Evolutionary conservation across 768 basidiomycete species (phyloP).

Genomic region (Suillus tomentosus): DNA sequence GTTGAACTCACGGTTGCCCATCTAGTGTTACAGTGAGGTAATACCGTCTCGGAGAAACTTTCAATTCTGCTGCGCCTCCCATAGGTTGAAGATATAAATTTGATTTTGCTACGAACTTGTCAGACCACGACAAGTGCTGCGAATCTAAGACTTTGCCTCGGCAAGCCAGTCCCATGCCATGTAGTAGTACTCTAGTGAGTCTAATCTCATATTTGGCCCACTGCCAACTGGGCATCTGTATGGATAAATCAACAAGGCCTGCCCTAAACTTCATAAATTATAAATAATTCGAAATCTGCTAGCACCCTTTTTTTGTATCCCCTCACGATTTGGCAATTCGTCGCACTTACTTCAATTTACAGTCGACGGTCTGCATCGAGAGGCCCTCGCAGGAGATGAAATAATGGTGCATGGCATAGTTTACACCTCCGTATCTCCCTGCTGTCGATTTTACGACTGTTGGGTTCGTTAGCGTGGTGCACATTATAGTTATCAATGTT

Average conservation of each 20-base stretch:
- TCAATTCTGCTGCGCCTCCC: not conserved
- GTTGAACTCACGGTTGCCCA: not conserved
- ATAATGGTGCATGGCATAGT: conserved; percentile 86
- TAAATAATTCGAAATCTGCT: conserved; percentile 6
- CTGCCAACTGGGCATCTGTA: too few species aligned
- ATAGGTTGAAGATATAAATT: not conserved
- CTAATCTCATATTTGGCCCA: not conserved
- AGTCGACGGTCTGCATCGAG: conserved; percentile 44
- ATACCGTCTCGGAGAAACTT: not conserved
- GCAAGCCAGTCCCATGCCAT: not conserved
- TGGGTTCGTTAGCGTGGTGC: conserved; percentile 87
- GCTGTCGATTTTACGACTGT: conserved; percentile 51
- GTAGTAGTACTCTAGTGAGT: too few species aligned
- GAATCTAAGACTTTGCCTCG: not conserved
- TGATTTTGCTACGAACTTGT: not conserved
- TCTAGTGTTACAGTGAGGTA: not conserved
- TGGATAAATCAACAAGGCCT: conserved; percentile 20
- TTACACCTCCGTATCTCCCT: conserved; percentile 89
- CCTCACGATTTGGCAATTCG: conserved; percentile 50
- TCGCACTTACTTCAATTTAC: conserved; percentile 37
- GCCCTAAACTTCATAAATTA: conserved; percentile 36
- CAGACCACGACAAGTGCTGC: not conserved
- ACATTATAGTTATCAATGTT: conserved; percentile 48
- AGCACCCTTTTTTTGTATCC: conserved; percentile 30
- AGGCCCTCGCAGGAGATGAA: conserved; percentile 90